These are phyloP conservation scores for Cladosporium sp. DNA, from an alignment of 2,329 filamentous ascomycete genomes.

Conservation along the genomic window DNA sequence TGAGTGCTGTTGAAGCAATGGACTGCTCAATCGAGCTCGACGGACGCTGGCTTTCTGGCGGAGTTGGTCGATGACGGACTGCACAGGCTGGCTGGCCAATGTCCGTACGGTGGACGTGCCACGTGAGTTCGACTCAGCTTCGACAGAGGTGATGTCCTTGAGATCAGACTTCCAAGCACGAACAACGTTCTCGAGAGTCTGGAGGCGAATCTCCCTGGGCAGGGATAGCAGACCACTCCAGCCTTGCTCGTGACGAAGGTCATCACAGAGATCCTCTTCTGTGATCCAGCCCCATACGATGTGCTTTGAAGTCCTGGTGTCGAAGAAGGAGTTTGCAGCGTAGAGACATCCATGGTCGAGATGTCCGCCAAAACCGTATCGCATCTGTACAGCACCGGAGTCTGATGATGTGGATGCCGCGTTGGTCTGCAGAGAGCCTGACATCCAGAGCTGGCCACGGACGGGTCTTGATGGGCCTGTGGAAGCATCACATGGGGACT, in stretches of 20 bases:
- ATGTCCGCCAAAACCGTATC: slow-evolving; percentile 47
- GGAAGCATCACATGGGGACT: slow-evolving; percentile 25
- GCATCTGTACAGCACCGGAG: slow-evolving; percentile 30
- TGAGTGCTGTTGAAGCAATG: slow-evolving; percentile 7
- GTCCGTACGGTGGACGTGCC: slow-evolving; percentile 47
- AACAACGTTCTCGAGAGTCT: slow-evolving; percentile 42
- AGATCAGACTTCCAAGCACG: slow-evolving; percentile 42
- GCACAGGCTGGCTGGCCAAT: slow-evolving; percentile 37
- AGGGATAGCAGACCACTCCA: slow-evolving; percentile 55
- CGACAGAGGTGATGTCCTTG: slow-evolving; percentile 47
- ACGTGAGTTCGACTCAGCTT: slow-evolving; percentile 30
- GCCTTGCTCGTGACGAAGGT: slow-evolving; percentile 47
- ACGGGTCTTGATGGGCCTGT: slow-evolving; percentile 31
- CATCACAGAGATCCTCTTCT: slow-evolving; percentile 53
- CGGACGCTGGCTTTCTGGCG: slow-evolving; percentile 29
- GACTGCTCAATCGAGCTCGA: slow-evolving; percentile 13
- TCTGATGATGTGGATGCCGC: neutral
- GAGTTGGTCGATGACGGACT: slow-evolving; percentile 28
- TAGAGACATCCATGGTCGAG: slow-evolving; percentile 55
- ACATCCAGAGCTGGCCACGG: slow-evolving; percentile 50
- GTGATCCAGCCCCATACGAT: slow-evolving; percentile 55
- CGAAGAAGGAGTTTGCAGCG: slow-evolving; percentile 53
- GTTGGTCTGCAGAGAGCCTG: slow-evolving; percentile 35
- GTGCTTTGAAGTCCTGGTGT: slow-evolving; percentile 45
- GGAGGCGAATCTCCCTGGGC: slow-evolving; percentile 49